Evolutionary conservation across 768 basidiomycete species (phyloP).

Genomic region (Termitomyces sp.): DNA sequence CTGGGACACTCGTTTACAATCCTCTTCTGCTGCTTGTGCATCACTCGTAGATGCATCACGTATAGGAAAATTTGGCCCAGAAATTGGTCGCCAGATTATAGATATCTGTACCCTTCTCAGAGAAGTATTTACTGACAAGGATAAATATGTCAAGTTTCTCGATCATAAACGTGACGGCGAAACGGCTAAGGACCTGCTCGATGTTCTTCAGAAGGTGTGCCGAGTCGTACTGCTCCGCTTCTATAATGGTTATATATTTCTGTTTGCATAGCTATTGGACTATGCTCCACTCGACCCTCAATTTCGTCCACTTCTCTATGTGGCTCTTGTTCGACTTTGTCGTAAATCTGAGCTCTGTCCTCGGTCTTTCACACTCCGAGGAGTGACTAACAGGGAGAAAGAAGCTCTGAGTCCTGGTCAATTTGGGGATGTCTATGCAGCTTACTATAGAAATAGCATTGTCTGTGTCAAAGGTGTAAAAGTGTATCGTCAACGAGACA

Average conservation of each 20-base stretch:
- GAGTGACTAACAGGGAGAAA: background rate
- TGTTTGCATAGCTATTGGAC: constrained; percentile 13
- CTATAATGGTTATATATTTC: background rate
- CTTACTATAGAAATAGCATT: constrained; percentile 1
- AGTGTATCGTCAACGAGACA: background rate
- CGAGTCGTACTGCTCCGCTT: background rate
- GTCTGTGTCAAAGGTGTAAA: constrained; percentile 18
- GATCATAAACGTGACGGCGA: constrained; percentile 6
- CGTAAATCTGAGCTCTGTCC: constrained; percentile 21
- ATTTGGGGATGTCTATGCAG: constrained; percentile 23
- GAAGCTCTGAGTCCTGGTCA: constrained; percentile 11
- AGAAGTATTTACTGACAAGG: constrained; percentile 4
- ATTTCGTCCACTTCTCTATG: constrained; percentile 9
- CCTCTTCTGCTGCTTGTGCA: background rate
- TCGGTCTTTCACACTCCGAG: constrained; percentile 14
- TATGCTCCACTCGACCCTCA: constrained; percentile 4
- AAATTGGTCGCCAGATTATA: background rate
- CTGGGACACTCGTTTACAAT: background rate
- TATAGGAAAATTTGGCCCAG: background rate
- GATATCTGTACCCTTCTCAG: background rate
- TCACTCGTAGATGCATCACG: background rate
- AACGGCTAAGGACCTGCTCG: constrained; percentile 15
- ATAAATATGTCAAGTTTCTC: constrained; percentile 11
- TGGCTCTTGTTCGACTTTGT: constrained; percentile 20
- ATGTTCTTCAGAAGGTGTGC: constrained; percentile 20